Conservation (phyloP, 2,329 filamentous ascomycete species). For the Aureobasidium sp. region DNA sequence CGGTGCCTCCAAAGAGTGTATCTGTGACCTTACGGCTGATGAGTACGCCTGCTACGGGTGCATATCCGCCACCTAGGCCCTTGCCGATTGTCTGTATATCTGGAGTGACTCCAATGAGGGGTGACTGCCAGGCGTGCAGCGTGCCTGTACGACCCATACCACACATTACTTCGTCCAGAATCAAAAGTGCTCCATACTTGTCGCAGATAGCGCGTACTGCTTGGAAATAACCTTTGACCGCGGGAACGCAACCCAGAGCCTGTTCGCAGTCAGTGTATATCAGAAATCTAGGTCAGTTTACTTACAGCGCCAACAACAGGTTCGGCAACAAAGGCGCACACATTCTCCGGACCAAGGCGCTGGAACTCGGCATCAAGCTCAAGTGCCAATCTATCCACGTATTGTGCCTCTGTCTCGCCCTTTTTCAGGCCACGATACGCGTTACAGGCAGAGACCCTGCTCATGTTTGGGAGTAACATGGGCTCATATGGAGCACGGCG, state of each 20-base stretch:
- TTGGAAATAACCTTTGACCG: slow-evolving; percentile 60
- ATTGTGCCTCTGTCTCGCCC: slow-evolving; percentile 51
- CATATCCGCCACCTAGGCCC: slow-evolving; percentile 57
- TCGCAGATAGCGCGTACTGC: slow-evolving; percentile 64
- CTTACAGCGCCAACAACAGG: slow-evolving; percentile 63
- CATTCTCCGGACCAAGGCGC: slow-evolving; percentile 54
- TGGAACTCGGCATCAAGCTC: slow-evolving; percentile 64
- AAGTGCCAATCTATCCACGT: slow-evolving; percentile 52
- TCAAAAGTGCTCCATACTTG: slow-evolving; percentile 64
- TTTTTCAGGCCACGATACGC: slow-evolving; percentile 51
- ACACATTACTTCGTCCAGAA: slow-evolving; percentile 74
- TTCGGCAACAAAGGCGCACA: slow-evolving; percentile 68
- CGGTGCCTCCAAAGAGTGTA: slow-evolving; percentile 38
- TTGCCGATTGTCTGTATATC: slow-evolving; percentile 64
- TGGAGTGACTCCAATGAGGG: slow-evolving; percentile 46
- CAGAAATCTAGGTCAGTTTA: slow-evolving; percentile 15
- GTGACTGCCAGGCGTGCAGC: slow-evolving; percentile 56
- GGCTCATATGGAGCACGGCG: slow-evolving; percentile 57
- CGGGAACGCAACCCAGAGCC: slow-evolving; percentile 62
- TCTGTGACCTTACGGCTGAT: slow-evolving; percentile 47
- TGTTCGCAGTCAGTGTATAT: slow-evolving; percentile 23
- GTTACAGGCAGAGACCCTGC: slow-evolving; percentile 60
- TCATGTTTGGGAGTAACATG: slow-evolving; percentile 50
- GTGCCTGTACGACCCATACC: slow-evolving; percentile 54
- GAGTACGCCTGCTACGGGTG: slow-evolving; percentile 55